Base-by-base conservation (phyloP, 2,329 filamentous ascomycete species). In the Pseudogymnoascus sp. region DNA sequence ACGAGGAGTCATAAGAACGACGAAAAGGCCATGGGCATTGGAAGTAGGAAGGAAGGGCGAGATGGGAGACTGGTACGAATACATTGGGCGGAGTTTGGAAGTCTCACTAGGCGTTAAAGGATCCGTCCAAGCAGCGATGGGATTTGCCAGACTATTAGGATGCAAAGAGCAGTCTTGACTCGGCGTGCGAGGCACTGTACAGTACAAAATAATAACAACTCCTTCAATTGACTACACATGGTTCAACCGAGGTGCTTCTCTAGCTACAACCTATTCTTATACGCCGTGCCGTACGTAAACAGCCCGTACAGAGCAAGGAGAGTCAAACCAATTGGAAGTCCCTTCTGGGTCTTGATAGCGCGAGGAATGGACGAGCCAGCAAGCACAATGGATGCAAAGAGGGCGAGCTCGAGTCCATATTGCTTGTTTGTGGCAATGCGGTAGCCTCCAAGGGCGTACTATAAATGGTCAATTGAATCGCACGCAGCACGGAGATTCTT, bases 401-500 rank as follows among this genome's bases (percentile, higher is more conserved):
- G 82, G n/a, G 89, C 90, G 46, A 96, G 80, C 77, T 98, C 95
- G 69, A 96, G 78, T 66, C 93, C 95, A 75, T 95, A 96, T 2
- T 89, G 75, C 74, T 91, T 83, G 65, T 83, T 80, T 70, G 86
- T 87, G 70, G 89, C 87, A 66, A 96, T 87, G 64, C 93, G 89
- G 72, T 90, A 87, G 67, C 89, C 93, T 66, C 91, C 91, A 46
- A 96, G 80, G 24, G 86, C 87, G 77, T 99, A 72, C 70, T 70
- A 33, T 64, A 16, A 19, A 33, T 22, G 26, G 41, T 35, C 40
- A 35, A 60, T 62, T 33, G 11, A 22, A 35, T 50, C n/a, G 11
- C 22, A 24, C 11, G 22, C 26, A 40, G 22, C 33, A 41, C 11
- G 31, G 10, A 60, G 6, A 40, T 19, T 24, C 24, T 16, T 35